Conservation (phyloP, 306 rosid genomes). For the Acacia crassicarpa region DNA sequence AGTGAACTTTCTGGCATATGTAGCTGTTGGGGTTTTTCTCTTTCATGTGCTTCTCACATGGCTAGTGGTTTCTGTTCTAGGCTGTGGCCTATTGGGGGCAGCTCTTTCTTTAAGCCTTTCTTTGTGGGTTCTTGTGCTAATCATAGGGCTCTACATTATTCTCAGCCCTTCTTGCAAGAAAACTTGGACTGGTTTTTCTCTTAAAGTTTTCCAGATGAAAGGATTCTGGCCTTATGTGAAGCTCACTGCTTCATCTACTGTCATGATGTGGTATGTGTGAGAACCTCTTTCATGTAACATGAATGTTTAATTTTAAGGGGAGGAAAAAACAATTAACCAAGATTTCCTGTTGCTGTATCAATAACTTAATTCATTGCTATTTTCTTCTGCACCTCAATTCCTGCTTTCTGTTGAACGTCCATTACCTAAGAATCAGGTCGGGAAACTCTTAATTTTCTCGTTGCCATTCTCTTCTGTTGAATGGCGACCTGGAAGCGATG, state of each 20-base stretch:
- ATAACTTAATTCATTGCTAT: background rate
- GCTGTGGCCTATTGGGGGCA: constrained; percentile 50
- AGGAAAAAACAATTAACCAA: background rate
- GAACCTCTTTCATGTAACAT: background rate
- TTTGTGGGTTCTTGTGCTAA: constrained; percentile 54
- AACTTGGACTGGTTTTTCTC: constrained; percentile 60
- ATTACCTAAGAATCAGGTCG: no score
- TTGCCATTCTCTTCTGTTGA: no score
- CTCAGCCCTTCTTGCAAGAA: constrained; percentile 52
- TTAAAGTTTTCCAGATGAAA: constrained; percentile 39
- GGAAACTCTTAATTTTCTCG: no score
- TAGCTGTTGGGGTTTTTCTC: constrained; percentile 25
- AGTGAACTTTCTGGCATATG: constrained; percentile 55
- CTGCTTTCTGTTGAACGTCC: background rate
- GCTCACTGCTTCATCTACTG: constrained; percentile 44
- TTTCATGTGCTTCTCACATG: constrained; percentile 53
- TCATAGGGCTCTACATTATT: constrained; percentile 49
- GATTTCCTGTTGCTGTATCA: background rate
- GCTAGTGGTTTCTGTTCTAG: constrained; percentile 45
- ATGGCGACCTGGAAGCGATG: no score
- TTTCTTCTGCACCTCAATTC: background rate
- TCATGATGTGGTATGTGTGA: constrained; percentile 21
- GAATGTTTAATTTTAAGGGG: background rate
- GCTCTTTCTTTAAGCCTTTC: constrained; percentile 50
- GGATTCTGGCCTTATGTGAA: constrained; percentile 63